Conservation (phyloP, 148 eudicot species). For the Fagopyrum homotropicum region DNA sequence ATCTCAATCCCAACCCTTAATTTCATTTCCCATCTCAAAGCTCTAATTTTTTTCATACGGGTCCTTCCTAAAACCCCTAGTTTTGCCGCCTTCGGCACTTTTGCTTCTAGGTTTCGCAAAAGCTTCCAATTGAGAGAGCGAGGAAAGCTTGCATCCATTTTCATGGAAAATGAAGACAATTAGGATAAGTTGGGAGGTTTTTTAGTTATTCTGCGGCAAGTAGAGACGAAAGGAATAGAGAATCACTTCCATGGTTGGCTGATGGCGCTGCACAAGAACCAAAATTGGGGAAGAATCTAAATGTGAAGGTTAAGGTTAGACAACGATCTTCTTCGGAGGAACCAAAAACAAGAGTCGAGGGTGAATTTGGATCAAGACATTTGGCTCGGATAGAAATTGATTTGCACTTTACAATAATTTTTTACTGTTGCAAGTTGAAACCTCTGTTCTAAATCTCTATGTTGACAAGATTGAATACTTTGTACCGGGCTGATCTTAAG, state of each 20-base stretch:
- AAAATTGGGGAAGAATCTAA: slow-evolving; percentile 21
- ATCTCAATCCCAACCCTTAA: slow-evolving; percentile 31
- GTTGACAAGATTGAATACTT: too few relatives aligned
- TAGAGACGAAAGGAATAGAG: slow-evolving; percentile 19
- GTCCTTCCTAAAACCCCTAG: slow-evolving; percentile 33
- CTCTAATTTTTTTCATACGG: slow-evolving; percentile 30
- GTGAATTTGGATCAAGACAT: too few relatives aligned
- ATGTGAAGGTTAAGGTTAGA: slow-evolving; percentile 17
- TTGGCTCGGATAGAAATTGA: too few relatives aligned
- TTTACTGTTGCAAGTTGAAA: too few relatives aligned
- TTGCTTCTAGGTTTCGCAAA: slow-evolving; percentile 18
- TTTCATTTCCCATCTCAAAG: slow-evolving; percentile 24
- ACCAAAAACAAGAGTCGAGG: slow-evolving; percentile 14
- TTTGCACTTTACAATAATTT: too few relatives aligned
- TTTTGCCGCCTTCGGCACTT: slow-evolving; percentile 1
- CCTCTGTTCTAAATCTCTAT: too few relatives aligned
- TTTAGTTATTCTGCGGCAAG: slow-evolving; percentile 28
- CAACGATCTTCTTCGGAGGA: slow-evolving; percentile 71
- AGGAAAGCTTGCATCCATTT: slow-evolving; percentile 16
- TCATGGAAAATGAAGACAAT: slow-evolving; percentile 10
- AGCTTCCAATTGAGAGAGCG: slow-evolving; percentile 16
- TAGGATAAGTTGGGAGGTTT: slow-evolving; percentile 27
- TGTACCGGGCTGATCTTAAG: too few relatives aligned
- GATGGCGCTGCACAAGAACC: slow-evolving; percentile 23
- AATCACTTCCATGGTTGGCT: slow-evolving; percentile 73